Base-by-base conservation (phyloP, 768 basidiomycete genomes). In the Austroboletus eburneus region DNA sequence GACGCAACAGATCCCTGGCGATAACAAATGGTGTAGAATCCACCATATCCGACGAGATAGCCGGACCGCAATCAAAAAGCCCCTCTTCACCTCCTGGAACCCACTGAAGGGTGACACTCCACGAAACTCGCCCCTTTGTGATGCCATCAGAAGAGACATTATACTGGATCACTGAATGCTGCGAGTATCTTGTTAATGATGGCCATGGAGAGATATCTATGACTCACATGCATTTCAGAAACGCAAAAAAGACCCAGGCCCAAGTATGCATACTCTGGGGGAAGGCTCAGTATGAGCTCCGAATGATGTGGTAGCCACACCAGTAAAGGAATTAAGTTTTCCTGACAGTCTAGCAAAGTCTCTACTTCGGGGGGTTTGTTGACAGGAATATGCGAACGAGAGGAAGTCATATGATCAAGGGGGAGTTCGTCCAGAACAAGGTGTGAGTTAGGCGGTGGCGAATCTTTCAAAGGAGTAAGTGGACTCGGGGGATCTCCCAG, bases 221-320 rank as follows among this genome's bases (percentile, higher is more conserved):
- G 22, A 54, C 63, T 49, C 39, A 72, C 79, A 57, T 63, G 62
- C 6, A 77, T 54, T 12, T 63, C 58, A 14, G 70, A 59, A 44
- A 81, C 54, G 25, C 64, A 66, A 51, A 77, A 79, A 34, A 70
- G 71, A 0, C 79, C 79, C 57, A 80, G 59, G 53, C 72, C 73
- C 33, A 57, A 59, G 52, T 68, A 76, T 13, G 58, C 67, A 46
- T 66, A 71, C 45, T 76, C 75, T 5, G 54, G 35, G 10, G 70
- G 61, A 2, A 75, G 56, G 5, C 33, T 39, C 0, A 54, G 46
- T n/a, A 66, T 44, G 9, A 66, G 61, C 6, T 68, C 42, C 14
- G 63, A 63, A n/a, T 55, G 48, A 3, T 50, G 64, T 1, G 75
- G 68, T 8, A 68, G 58, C 51, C 79, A 68, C 21, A 74, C 35